Evolutionary conservation across 2,329 filamentous ascomycete species (phyloP), one percentile per base, ranked within the genome.

Genomic region (Pseudomassariella vexata): DNA sequence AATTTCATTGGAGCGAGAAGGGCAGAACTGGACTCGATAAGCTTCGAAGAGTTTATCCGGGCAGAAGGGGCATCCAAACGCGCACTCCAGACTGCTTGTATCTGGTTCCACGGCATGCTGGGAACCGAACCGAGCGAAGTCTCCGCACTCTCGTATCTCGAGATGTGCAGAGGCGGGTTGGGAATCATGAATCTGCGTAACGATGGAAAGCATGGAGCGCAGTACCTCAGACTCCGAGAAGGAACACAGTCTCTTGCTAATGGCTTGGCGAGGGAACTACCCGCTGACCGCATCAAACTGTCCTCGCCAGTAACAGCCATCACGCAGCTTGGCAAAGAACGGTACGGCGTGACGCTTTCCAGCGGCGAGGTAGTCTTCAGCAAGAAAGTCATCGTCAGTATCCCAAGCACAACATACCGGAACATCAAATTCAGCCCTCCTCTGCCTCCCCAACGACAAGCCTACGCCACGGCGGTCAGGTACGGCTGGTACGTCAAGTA

Each of bases 181-280:
- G 73, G 75, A 0, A 52, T 77, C 3, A 36, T 70, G 36, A 55
- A 63, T 26, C 70, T 77, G 62, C 57, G 68, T 0, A 72, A 69
- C 1, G 73, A 77, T 42, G 45, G 55, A 15, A 66, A 69, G 35
- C 44, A 62, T 24, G 74, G 73, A 5, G 74, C 65, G 0, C 70
- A 76, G 40, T 62, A 72, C 41, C 55, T 76, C 6, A 60, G 71
- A 2, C 45, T 70, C 12, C 56, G 59, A 3, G 51, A 66, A 34
- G 71, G 72, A 2, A 70, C 62, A 1, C 63, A 70, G 39, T 40
- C 49, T 0, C 54, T 71, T 19, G 42, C 62, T 14, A 10, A 48
- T 21, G 52, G 54, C 0, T 41, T 72, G 0, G 60, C 63, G 0
- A 28, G 35, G 1, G 44, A 45, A 1, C 50, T 71, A 2, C 46